Evolutionary conservation across 352 stramenopile genomes (phyloP), one percentile per base, ranked within the genome.

Genomic region (Phytophthora fragariae): DNA sequence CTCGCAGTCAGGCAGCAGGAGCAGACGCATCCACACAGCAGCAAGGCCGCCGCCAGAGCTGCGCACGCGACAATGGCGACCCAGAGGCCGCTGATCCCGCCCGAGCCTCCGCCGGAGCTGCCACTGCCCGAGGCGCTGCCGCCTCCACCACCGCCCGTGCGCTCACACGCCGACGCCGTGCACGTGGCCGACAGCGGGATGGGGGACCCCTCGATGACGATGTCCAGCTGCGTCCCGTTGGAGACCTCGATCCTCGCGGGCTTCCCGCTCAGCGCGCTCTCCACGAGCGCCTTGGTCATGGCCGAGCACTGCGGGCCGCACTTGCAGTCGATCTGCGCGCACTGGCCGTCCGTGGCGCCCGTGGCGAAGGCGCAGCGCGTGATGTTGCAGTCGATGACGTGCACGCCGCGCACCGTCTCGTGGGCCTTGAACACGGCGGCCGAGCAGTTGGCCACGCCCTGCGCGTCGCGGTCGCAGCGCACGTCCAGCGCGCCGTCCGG

Each of bases 371-470:
- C 65, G 52, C 88, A 95, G 7, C 65, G 49, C 1, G 77, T 82
- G 49, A 94, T 76, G 69, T 75, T 72, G 75, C 88, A 95, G 68
- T 95, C 85, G 62, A 95, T 85, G 50, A 92, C 80, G 67, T 95
- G 88, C 21, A 80, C 72, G 56, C 85, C 71, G 21, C 65, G 57
- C 6, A 91, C 63, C 5, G 79, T 83, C 6, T 81, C 69, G 19
- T 86, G 75, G 9, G 76, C 55, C 67, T 93, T 92, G 71, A 85
- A 95, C 15, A 95, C 82, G 4, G 86, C 85, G 12, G 87, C 87
- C 15, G 73, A 81, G 76, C 88, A 95, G 55, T 82, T 88, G 41
- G 60, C 67, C 17, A 58, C 53, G 5, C 63, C 66, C 14, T 80
- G 57, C 8, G 52, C 60, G 57, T 85, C 69, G 58, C 81, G 81